Evolutionary conservation across 176 grass and related monocot species (phyloP).

Genomic region (Aegilops bicornis): DNA sequence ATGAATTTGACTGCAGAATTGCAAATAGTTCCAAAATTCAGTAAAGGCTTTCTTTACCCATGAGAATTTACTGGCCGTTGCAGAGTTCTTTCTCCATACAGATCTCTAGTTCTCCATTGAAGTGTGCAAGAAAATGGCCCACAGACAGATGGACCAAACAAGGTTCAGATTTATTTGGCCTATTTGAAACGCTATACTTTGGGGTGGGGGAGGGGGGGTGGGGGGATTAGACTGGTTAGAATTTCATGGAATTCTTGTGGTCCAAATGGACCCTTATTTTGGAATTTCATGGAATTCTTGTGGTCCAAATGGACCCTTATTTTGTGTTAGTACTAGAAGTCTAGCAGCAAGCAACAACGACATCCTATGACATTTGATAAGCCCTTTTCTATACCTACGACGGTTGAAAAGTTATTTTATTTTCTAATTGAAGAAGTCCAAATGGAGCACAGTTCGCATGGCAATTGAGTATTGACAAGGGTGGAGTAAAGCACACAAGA

Average conservation of each 20-base stretch:
- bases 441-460: not conserved
- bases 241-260: too few relatives aligned
- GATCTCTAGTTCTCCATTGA: not conserved
- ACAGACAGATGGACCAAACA: not conserved
- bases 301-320: not conserved
- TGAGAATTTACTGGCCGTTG: not conserved
- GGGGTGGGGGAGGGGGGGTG: too few relatives aligned
- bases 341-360: not conserved
- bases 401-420: not conserved
- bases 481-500: conserved; percentile 12
- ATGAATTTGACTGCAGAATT: conserved; percentile 31
- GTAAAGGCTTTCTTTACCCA: not conserved
- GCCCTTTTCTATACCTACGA: not conserved
- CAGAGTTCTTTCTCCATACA: not conserved
- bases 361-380: not conserved
- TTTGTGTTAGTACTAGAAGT: not conserved
- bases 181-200: too few relatives aligned
- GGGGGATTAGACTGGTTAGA: too few relatives aligned
- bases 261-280: too few relatives aligned
- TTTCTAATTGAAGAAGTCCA: not conserved
- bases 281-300: too few relatives aligned
- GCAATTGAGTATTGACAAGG: conserved; percentile 6
- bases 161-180: not conserved
- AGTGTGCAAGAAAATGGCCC: not conserved
- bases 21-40: conserved; percentile 31